Evolutionary conservation across 2,329 filamentous ascomycete species (phyloP).

Genomic region (Neonectria neomacrospora): DNA sequence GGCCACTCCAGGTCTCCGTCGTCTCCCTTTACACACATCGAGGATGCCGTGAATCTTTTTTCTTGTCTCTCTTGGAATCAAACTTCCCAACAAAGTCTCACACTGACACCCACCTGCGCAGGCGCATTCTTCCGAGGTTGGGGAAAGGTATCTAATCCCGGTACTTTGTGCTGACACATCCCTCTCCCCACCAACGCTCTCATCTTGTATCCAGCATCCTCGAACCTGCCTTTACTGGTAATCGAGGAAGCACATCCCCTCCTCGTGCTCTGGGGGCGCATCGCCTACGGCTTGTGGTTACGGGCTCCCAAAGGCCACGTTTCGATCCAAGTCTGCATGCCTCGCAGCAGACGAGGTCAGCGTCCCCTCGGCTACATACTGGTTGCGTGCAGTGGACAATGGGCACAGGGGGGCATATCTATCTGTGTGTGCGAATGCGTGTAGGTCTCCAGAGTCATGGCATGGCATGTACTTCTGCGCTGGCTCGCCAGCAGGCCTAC

Average conservation of each 20-base stretch:
- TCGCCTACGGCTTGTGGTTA: neutral
- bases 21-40: conserved; percentile 6
- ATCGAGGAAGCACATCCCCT: conserved; percentile 4
- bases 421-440: conserved; percentile 5
- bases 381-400: neutral
- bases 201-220: conserved; percentile 5
- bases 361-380: conserved; percentile 6
- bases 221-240: conserved; percentile 9
- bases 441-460: conserved; percentile 1
- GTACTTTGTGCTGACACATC: neutral
- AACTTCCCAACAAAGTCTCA: conserved; percentile 20
- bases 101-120: conserved; percentile 1
- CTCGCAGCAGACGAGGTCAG: conserved; percentile 13
- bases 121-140: neutral
- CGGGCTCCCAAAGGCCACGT: conserved; percentile 23
- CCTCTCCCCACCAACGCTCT: neutral
- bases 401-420: conserved; percentile 6
- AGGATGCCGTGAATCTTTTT: neutral
- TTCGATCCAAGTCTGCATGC: conserved; percentile 22
- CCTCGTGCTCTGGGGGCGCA: neutral
- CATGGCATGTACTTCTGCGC: conserved; percentile 18
- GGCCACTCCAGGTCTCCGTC: conserved; percentile 9
- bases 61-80: neutral
- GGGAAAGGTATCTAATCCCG: conserved; percentile 3
- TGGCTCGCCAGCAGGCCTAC: conserved; percentile 20